Percentiles rank a stretch among this genome's conserved stretches.
Evolutionary conservation across 306 rosid genomes (phyloP).

Genomic region (Luffa acutangula): DNA sequence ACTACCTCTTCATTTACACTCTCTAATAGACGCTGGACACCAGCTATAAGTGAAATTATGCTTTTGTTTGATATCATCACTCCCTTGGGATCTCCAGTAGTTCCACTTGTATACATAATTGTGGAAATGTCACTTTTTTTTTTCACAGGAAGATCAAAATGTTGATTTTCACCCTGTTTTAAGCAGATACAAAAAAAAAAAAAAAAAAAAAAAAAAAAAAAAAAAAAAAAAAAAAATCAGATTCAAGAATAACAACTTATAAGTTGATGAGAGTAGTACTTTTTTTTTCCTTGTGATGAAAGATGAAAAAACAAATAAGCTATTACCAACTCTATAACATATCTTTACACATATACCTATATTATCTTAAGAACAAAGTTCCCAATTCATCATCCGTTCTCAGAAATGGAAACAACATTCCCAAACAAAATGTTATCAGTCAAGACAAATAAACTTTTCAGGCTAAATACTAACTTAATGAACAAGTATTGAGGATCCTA

Average conservation of each 20-base stretch:
- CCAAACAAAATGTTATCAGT: background rate
- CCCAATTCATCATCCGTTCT: background rate
- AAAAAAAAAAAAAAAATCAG: background rate
- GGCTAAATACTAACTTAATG: background rate
- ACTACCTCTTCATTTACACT: constrained; percentile 61
- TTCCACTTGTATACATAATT: constrained; percentile 96
- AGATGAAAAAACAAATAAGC: background rate
- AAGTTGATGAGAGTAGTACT: background rate
- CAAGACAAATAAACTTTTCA: background rate
- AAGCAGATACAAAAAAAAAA: background rate
- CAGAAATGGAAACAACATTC: background rate
- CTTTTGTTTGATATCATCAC: constrained; percentile 81
- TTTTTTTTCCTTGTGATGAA: background rate
- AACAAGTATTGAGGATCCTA: background rate
- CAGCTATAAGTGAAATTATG: constrained; percentile 74
- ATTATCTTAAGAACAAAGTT: background rate
- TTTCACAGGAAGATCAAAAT: constrained; percentile 75
- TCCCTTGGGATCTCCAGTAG: constrained; percentile 98
- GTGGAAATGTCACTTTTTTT: constrained; percentile 74
- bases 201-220: background rate
- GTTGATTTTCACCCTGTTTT: constrained; percentile 55
- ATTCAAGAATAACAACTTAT: background rate
- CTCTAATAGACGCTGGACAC: constrained; percentile 53
- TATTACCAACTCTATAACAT: background rate
- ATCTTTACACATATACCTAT: background rate